These are phyloP conservation scores for Arthrobotrys iridis DNA, from an alignment of 2,329 filamentous ascomycete species.

Conservation along the genomic window DNA sequence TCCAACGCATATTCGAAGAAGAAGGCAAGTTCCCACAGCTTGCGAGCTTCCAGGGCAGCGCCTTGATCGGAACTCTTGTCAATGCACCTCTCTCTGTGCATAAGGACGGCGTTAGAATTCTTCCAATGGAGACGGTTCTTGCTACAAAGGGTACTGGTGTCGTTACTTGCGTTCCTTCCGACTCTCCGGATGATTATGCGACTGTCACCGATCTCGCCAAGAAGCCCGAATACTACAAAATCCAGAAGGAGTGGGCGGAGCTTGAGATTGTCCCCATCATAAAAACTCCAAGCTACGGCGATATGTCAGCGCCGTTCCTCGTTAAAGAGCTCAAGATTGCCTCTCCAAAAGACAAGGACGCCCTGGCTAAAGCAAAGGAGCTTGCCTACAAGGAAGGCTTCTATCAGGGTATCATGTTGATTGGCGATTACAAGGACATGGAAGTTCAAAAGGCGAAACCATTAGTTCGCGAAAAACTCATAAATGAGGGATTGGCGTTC, in stretches of 20 bases:
- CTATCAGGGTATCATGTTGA: slow-evolving; percentile 90
- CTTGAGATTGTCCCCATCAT: slow-evolving; percentile 90
- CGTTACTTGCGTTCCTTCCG: slow-evolving; percentile 93
- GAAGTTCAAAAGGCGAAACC: slow-evolving; percentile 87
- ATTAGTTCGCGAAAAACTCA: slow-evolving; percentile 80
- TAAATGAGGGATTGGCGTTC: slow-evolving; percentile 82
- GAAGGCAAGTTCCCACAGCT: slow-evolving; percentile 80
- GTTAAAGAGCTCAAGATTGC: slow-evolving; percentile 95
- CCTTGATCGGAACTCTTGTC: slow-evolving; percentile 86
- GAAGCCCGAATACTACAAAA: slow-evolving; percentile 95
- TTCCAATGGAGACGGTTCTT: slow-evolving; percentile 95
- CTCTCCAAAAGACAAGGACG: slow-evolving; percentile 91
- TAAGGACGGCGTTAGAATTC: slow-evolving; percentile 81
- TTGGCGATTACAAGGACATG: slow-evolving; percentile 87
- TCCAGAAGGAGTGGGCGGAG: slow-evolving; percentile 96
- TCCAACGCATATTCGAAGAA: slow-evolving; percentile 83
- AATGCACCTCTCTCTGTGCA: slow-evolving; percentile 89
- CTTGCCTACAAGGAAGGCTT: slow-evolving; percentile 96
- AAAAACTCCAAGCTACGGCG: slow-evolving; percentile 84
- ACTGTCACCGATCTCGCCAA: slow-evolving; percentile 88
- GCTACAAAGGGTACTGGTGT: slow-evolving; percentile 95
- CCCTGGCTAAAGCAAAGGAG: slow-evolving; percentile 93
- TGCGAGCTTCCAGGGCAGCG: slow-evolving; percentile 77
- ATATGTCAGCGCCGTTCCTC: slow-evolving; percentile 82
- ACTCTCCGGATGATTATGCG: slow-evolving; percentile 94